These are phyloP conservation scores for Phytopythium helicoides DNA, from an alignment of 352 stramenopile genomes.

Conservation along the genomic window DNA sequence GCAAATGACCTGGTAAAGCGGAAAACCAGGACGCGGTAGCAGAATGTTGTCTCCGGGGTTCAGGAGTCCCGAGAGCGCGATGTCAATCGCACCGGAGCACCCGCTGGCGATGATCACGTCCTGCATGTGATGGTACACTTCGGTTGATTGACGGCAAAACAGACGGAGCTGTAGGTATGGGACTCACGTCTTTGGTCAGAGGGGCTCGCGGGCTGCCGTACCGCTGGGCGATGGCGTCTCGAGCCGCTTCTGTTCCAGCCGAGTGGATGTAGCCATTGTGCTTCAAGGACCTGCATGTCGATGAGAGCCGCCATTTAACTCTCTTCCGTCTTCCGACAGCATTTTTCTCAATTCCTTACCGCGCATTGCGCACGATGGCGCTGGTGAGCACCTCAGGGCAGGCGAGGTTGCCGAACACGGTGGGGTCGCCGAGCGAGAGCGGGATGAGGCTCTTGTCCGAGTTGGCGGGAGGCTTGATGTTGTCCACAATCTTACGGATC, in stretches of 20 bases:
- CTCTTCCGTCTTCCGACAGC: neutral
- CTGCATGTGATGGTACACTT: slow-evolving; percentile 2
- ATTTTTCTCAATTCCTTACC: slow-evolving; percentile 18
- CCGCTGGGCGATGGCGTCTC: slow-evolving; percentile 85
- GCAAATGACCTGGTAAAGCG: slow-evolving; percentile 94
- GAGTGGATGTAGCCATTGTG: slow-evolving; percentile 94
- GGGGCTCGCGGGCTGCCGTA: slow-evolving; percentile 57
- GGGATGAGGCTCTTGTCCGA: slow-evolving; percentile 91
- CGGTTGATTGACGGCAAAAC: neutral
- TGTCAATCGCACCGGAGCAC: slow-evolving; percentile 92
- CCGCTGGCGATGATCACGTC: slow-evolving; percentile 94
- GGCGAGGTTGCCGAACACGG: slow-evolving; percentile 91
- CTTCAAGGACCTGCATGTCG: slow-evolving; percentile 55
- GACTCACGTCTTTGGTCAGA: slow-evolving; percentile 72
- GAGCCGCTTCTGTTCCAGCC: slow-evolving; percentile 78
- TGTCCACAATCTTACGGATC: slow-evolving; percentile 95
- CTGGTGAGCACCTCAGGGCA: slow-evolving; percentile 86
- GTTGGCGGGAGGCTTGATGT: slow-evolving; percentile 89
- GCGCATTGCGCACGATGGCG: slow-evolving; percentile 64
- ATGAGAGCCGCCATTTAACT: neutral
- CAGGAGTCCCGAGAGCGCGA: slow-evolving; percentile 88
- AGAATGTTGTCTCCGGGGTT: slow-evolving; percentile 92
- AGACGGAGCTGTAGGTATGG: neutral
- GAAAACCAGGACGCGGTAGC: slow-evolving; percentile 93
- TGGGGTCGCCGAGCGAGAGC: slow-evolving; percentile 93